Conservation (phyloP, 495 filamentous ascomycete species). For the Penicillium simplicissimum region DNA sequence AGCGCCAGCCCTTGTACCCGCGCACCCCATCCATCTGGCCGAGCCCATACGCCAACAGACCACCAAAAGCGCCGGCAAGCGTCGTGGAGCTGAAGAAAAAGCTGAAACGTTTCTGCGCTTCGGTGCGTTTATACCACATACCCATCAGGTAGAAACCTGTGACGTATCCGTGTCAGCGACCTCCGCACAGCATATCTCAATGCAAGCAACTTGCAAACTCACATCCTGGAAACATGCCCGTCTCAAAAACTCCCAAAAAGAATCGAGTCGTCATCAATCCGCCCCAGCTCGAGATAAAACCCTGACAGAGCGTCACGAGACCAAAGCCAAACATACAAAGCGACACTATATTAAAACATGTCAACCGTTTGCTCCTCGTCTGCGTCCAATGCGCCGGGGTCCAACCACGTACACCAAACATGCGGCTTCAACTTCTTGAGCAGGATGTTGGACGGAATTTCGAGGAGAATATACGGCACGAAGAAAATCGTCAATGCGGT, state of each 20-base stretch:
- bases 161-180: constrained; percentile 5
- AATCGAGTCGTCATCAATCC: constrained; percentile 82
- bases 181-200: background rate
- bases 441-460: constrained; percentile 86
- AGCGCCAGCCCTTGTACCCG: constrained; percentile 82
- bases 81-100: constrained; percentile 88
- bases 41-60: constrained; percentile 78
- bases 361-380: background rate
- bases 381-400: background rate
- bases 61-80: constrained; percentile 84
- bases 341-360: constrained; percentile 46
- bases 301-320: constrained; percentile 73
- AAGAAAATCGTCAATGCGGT: constrained; percentile 87
- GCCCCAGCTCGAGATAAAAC: constrained; percentile 73
- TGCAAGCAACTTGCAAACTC: constrained; percentile 12
- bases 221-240: constrained; percentile 79
- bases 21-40: constrained; percentile 68
- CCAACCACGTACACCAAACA: constrained; percentile 62
- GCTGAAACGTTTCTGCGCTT: constrained; percentile 85
- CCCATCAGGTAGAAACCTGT: constrained; percentile 75
- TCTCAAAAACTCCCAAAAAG: constrained; percentile 85
- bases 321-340: constrained; percentile 84
- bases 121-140: constrained; percentile 86
- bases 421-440: constrained; percentile 79
- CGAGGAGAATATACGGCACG: constrained; percentile 83